Evolutionary conservation across 2,329 filamentous ascomycete genomes (phyloP).

Genomic region (Penicillium hesseltinei): DNA sequence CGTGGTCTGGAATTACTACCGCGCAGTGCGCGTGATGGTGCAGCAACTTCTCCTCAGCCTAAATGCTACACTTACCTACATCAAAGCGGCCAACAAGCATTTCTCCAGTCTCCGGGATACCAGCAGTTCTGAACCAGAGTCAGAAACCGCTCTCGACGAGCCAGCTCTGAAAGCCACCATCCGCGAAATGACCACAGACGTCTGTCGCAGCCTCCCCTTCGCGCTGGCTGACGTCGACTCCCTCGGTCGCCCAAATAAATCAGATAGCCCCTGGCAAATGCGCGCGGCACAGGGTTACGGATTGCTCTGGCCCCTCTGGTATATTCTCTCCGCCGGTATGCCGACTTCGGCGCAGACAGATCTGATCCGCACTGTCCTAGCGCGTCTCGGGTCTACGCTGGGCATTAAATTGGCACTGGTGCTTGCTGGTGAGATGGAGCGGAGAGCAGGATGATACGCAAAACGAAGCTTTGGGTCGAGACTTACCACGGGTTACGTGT

Average conservation of each 20-base stretch:
- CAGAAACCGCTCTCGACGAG: slow-evolving; percentile 10
- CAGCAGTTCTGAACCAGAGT: not conserved
- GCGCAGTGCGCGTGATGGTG: slow-evolving; percentile 34
- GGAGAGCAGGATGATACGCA: not conserved
- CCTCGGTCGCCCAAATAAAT: slow-evolving; percentile 26
- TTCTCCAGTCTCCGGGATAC: not conserved
- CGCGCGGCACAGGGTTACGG: slow-evolving; percentile 35
- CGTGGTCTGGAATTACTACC: slow-evolving; percentile 38
- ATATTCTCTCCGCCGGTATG: slow-evolving; percentile 33
- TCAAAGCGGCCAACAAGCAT: slow-evolving; percentile 10
- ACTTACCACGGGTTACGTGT: not conserved
- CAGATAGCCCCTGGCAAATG: slow-evolving; percentile 18
- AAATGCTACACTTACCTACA: slow-evolving; percentile 16
- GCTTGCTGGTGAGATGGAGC: slow-evolving; percentile 24
- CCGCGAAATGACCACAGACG: slow-evolving; percentile 35
- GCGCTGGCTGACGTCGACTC: slow-evolving; percentile 33
- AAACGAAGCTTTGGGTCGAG: not conserved
- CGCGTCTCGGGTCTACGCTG: slow-evolving; percentile 30
- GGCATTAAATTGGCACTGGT: slow-evolving; percentile 37
- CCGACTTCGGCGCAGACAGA: slow-evolving; percentile 31
- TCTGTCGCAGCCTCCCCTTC: slow-evolving; percentile 38
- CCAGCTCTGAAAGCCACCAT: slow-evolving; percentile 21
- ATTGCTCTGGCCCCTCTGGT: slow-evolving; percentile 42
- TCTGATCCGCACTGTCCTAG: slow-evolving; percentile 29
- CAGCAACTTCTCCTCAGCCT: slow-evolving; percentile 32